phyloP scores from a whole-genome alignment of 306 rosid species.

The Acacia crassicarpa region DNA sequence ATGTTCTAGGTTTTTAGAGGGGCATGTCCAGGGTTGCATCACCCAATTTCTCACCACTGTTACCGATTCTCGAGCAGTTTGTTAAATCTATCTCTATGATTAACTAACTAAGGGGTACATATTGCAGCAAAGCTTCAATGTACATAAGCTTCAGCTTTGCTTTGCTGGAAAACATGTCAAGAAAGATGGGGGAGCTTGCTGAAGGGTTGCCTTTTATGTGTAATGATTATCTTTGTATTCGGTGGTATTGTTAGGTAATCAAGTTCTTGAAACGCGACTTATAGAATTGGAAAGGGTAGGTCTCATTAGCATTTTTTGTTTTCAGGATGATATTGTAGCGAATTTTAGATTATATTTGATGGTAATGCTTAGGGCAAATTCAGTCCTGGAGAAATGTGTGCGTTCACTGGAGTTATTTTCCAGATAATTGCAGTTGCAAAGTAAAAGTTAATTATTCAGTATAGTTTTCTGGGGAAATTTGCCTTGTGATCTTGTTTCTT shows the following conservation, averaged over 20 bases:
- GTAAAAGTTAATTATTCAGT: not conserved
- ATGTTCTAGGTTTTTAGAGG: constrained; percentile 12
- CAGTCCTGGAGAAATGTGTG: constrained; percentile 25
- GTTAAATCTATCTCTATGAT: constrained; percentile 32
- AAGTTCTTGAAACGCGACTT: constrained; percentile 33
- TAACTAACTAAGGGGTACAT: constrained; percentile 39
- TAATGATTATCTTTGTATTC: constrained; percentile 14
- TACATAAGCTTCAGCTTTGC: constrained; percentile 32
- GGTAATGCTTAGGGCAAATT: constrained; percentile 8
- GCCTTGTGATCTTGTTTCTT: not conserved
- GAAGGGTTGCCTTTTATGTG: constrained; percentile 28
- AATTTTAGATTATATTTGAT: constrained; percentile 14
- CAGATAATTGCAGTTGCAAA: not conserved
- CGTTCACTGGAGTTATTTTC: constrained; percentile 12
- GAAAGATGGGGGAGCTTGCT: constrained; percentile 29
- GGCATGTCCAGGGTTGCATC: constrained; percentile 15
- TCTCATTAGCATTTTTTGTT: constrained; percentile 22
- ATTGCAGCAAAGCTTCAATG: constrained; percentile 38
- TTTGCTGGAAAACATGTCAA: constrained; percentile 23
- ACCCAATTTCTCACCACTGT: constrained; percentile 20
- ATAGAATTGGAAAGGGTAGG: constrained; percentile 27
- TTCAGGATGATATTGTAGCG: constrained; percentile 22
- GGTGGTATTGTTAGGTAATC: constrained; percentile 16
- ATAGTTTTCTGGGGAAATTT: constrained; percentile 9
- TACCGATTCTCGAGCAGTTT: constrained; percentile 10